A percentile compares a stretch with the other conserved stretches of the same genome.
These are phyloP conservation scores for Quercus wislizeni DNA, from an alignment of 306 rosid genomes.

Conservation along the genomic window DNA sequence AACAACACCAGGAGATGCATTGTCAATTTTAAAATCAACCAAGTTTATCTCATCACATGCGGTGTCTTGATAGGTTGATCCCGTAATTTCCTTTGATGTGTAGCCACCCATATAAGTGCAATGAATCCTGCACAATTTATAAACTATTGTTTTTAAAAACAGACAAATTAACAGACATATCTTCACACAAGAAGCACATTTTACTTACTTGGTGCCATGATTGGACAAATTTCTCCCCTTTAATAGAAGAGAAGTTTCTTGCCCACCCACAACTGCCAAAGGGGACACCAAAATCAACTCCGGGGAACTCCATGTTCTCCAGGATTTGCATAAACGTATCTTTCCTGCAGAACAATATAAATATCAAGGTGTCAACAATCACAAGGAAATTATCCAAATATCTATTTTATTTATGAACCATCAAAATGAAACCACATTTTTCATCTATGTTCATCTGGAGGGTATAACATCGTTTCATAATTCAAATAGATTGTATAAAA, in stretches of 20 bases:
- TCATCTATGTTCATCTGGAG: not conserved
- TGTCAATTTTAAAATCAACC: constrained; percentile 50
- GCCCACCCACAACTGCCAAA: constrained; percentile 77
- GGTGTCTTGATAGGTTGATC: constrained; percentile 41
- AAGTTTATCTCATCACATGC: constrained; percentile 59
- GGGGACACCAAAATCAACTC: constrained; percentile 83
- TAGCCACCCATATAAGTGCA: constrained; percentile 68
- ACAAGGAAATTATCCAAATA: not conserved
- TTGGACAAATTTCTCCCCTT: constrained; percentile 77
- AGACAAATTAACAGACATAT: constrained; percentile 11
- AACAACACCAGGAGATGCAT: constrained; percentile 51
- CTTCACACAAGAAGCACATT: constrained; percentile 15
- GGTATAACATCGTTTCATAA: not conserved
- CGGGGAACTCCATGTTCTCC: constrained; percentile 75
- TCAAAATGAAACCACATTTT: not conserved
- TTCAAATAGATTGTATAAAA: not conserved
- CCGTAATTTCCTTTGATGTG: constrained; percentile 53
- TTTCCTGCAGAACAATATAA: constrained; percentile 54
- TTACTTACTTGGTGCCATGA: constrained; percentile 73
- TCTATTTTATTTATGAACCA: not conserved
- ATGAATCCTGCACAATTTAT: constrained; percentile 62
- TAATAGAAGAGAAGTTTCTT: constrained; percentile 61
- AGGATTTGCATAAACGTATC: constrained; percentile 55
- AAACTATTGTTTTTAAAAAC: constrained; percentile 15
- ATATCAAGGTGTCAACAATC: constrained; percentile 14